A percentile compares a stretch with the other conserved stretches of the same genome.
Conservation (phyloP, 2,329 filamentous ascomycete genomes). For the Monilinia aucupariae region DNA sequence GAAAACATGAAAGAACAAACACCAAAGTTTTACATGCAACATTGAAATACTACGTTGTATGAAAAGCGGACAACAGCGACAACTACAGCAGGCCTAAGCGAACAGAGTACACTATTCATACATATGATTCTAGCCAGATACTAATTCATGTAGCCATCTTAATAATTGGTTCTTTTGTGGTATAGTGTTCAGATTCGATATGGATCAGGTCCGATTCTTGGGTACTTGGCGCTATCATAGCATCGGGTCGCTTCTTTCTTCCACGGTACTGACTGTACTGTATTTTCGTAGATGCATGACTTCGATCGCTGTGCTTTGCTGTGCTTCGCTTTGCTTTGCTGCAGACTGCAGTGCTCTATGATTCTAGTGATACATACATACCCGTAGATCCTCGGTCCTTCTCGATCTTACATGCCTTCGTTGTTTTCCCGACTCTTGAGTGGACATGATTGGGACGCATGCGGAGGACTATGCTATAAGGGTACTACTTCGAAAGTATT, state of each 20-base stretch:
- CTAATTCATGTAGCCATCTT: not conserved
- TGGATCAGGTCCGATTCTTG: not conserved
- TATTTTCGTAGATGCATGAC: constrained; percentile 6
- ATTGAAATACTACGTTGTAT: constrained; percentile 13
- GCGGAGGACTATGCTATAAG: not conserved
- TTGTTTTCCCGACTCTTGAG: not conserved
- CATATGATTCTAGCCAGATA: not conserved
- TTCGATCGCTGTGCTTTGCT: not conserved
- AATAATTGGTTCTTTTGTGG: not conserved
- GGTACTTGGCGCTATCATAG: not conserved
- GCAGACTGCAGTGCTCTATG: not conserved
- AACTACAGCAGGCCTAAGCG: not conserved
- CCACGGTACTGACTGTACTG: not conserved
- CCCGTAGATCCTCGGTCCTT: not conserved
- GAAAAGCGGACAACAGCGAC: not conserved
- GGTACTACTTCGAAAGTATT: not conserved
- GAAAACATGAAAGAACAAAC: no score
- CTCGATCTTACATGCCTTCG: not conserved
- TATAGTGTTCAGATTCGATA: no score
- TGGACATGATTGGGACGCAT: not conserved
- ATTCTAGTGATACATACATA: not conserved
- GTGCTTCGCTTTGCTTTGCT: not conserved
- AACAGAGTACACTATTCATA: not conserved
- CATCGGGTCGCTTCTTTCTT: constrained; percentile 2
- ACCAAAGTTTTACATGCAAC: constrained; percentile 8